These are phyloP conservation scores for Pichia terricola DNA, from an alignment of 1,139 yeast genomes.

Conservation along the genomic window DNA sequence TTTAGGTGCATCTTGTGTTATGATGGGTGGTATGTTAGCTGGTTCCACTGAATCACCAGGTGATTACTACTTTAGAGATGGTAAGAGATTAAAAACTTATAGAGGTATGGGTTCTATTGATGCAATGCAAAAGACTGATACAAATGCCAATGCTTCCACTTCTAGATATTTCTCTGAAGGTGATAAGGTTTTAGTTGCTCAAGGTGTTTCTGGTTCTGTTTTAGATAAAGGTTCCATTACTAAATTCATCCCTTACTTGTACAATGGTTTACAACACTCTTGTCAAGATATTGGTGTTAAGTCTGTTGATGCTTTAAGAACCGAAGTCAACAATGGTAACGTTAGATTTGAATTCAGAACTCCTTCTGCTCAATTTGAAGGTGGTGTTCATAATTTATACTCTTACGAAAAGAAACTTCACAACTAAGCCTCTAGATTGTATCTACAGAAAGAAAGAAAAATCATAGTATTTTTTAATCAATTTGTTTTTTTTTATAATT, in stretches of 20 bases:
- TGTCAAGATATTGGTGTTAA: constrained; percentile 93
- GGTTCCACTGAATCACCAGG: constrained; percentile 99
- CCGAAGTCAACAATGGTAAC: constrained; percentile 52
- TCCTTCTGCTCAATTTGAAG: constrained; percentile 97
- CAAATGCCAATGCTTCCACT: constrained; percentile 91
- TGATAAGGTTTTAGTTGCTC: constrained; percentile 94
- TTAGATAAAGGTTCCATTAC: constrained; percentile 93
- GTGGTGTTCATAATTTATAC: constrained; percentile 95
- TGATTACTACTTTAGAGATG: constrained; percentile 94
- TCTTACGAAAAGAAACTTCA: constrained; percentile 96
- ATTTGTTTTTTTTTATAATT: too few species aligned
- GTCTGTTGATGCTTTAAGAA: constrained; percentile 57
- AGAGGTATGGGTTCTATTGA: constrained; percentile 99
- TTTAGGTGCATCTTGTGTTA: constrained; percentile 92
- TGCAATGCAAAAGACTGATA: constrained; percentile 92
- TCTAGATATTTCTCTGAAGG: constrained; percentile 96
- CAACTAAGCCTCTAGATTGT: constrained; percentile 36
- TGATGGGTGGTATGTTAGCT: constrained; percentile 99
- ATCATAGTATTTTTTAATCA: too few species aligned
- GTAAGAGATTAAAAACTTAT: constrained; percentile 92
- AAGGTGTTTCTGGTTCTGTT: constrained; percentile 97
- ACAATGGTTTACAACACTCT: constrained; percentile 95
- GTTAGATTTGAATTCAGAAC: constrained; percentile 97
- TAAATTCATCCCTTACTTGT: constrained; percentile 89
- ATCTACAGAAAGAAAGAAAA: too few species aligned